These are phyloP conservation scores for Verbascum thapsus DNA, from an alignment of 257 asterid genomes.

Conservation along the genomic window DNA sequence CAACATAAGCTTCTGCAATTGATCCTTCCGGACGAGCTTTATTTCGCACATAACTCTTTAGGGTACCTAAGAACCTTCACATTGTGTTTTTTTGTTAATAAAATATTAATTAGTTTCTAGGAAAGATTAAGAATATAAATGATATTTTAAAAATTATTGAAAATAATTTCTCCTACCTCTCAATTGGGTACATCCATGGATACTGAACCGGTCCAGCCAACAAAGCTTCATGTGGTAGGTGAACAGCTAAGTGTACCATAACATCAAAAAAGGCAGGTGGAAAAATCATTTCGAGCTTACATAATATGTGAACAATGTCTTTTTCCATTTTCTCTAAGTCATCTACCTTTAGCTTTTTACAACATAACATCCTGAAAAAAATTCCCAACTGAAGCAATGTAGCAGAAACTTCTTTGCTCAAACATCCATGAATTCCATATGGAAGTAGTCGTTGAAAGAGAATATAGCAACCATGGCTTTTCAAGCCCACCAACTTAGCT, in stretches of 20 bases:
- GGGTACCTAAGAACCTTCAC: too few species aligned
- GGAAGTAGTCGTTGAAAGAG: too few species aligned
- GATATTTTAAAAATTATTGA: not conserved
- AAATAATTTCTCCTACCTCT: not conserved
- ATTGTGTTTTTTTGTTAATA: too few species aligned
- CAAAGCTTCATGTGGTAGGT: not conserved
- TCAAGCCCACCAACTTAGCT: too few species aligned
- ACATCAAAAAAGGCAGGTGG: not conserved
- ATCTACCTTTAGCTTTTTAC: not conserved
- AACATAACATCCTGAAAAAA: not conserved
- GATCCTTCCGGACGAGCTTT: too few species aligned
- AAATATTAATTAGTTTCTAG: not conserved
- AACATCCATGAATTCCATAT: too few species aligned
- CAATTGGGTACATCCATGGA: conserved; percentile 5
- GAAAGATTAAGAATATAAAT: not conserved
- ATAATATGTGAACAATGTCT: not conserved
- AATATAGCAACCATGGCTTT: too few species aligned
- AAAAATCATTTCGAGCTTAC: not conserved
- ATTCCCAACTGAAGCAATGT: too few species aligned
- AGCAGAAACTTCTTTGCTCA: too few species aligned
- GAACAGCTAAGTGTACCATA: not conserved
- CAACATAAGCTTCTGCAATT: too few species aligned
- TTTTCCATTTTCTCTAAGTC: not conserved
- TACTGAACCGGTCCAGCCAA: conserved; percentile 1
- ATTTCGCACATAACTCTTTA: too few species aligned